phyloP scores from a whole-genome alignment of 2,329 filamentous ascomycete species.

The Lasiodiplodia gonubiensis region DNA sequence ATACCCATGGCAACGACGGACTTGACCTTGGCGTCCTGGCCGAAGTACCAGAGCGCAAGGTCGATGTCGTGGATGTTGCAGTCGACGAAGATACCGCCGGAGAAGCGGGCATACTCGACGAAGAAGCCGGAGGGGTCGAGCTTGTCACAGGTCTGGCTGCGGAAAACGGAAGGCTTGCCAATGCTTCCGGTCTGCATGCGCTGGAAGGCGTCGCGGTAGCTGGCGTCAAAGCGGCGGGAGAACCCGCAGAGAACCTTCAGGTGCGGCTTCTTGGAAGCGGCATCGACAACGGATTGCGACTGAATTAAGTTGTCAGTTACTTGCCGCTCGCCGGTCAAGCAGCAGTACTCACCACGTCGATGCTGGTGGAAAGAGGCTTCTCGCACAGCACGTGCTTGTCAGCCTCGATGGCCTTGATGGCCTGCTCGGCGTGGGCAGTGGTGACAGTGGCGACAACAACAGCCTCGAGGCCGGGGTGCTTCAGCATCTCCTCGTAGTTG shows the following conservation, averaged over 20 bases:
- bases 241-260: conserved; percentile 72
- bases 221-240: conserved; percentile 69
- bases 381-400: conserved; percentile 65
- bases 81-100: conserved; percentile 73
- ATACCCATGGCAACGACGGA: conserved; percentile 63
- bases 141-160: conserved; percentile 71
- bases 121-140: conserved; percentile 70
- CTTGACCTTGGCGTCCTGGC: conserved; percentile 60
- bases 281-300: conserved; percentile 66
- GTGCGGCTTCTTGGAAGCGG: conserved; percentile 60
- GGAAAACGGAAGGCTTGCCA: conserved; percentile 65
- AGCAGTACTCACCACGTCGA: conserved; percentile 60
- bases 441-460: conserved; percentile 62
- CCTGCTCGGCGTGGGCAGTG: conserved; percentile 62
- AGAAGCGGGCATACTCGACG: conserved; percentile 68
- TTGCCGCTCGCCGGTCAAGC: background rate
- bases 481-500: conserved; percentile 63
- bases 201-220: conserved; percentile 65
- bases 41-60: conserved; percentile 68
- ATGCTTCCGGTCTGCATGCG: conserved; percentile 62
- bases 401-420: conserved; percentile 61
- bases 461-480: conserved; percentile 60
- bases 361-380: conserved; percentile 64
- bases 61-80: conserved; percentile 75
- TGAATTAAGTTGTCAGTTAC: conserved; percentile 38